Percentiles rank a stretch among this genome's conserved stretches.
phyloP scores from a whole-genome alignment of 192 early-diverging fungal genomes.

The Entomortierella lignicola region DNA sequence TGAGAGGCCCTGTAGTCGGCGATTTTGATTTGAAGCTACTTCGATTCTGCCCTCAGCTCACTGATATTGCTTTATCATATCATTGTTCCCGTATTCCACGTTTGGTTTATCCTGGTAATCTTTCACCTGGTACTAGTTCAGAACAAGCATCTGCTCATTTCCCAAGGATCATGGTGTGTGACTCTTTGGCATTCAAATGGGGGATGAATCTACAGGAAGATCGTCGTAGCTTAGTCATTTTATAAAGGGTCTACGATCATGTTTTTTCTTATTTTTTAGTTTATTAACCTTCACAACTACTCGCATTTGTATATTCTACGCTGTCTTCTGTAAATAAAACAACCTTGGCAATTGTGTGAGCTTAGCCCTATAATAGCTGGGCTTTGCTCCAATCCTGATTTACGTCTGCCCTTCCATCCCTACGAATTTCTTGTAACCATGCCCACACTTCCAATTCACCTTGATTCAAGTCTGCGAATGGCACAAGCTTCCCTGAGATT shows the following conservation, averaged over 20 bases:
- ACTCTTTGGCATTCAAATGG: conserved; percentile 39
- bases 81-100: conserved; percentile 36
- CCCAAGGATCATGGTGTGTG: conserved; percentile 33
- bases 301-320: neutral
- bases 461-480: neutral
- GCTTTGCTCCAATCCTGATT: conserved; percentile 15
- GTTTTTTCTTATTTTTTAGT: too few relatives aligned
- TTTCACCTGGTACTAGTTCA: neutral
- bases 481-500: neutral
- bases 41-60: conserved; percentile 35
- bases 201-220: conserved; percentile 23
- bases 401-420: conserved; percentile 36
- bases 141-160: neutral
- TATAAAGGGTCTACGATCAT: neutral
- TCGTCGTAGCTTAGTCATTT: conserved; percentile 22
- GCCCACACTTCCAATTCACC: conserved; percentile 15
- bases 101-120: conserved; percentile 6
- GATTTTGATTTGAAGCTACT: conserved; percentile 29
- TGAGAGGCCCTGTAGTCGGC: conserved; percentile 27
- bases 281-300: too few relatives aligned
- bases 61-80: conserved; percentile 27
- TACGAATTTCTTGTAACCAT: conserved; percentile 36
- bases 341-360: neutral
- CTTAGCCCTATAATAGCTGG: neutral
- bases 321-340: conserved; percentile 1